Base-by-base conservation (phyloP, 2,329 filamentous ascomycete species). In the Claviceps sp. region DNA sequence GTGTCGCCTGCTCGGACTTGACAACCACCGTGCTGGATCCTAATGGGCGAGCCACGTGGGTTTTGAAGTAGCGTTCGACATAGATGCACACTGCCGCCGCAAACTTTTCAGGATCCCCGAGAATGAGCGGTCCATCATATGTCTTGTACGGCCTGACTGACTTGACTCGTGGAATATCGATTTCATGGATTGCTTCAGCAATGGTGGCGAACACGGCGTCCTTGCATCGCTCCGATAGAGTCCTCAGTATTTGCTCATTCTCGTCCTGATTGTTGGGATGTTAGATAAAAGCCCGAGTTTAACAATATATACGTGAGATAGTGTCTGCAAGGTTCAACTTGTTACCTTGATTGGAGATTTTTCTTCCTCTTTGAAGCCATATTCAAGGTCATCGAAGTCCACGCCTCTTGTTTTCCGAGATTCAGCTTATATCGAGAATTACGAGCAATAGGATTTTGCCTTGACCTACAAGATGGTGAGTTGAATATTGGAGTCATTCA, bases 371-470 rank as follows among this genome's bases (percentile, higher is more conserved):
- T 95, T 95, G 64, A 88, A 87, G 43, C 90, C 90, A 62, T 85
- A 95, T 2, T 95, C 89, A 1, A 80, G 65, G 64, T 96, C 89
- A 63, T 98, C 89, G 66, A 98, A 97, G 65, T 98, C 93, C 17
- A 95, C 80, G 14, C 93, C 93, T 51, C 85, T 90, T 43, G 5
- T 43, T 43, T 22, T 14, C 5, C 19, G 2, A 22, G 42, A 30
- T 30, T 52, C 46, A 52, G 53, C 30, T 43, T 14, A 38, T 8
- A 7, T 7, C 8, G 30, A 14, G 34, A 37, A 1, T 13, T 2
- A 17, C 8, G n/a, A 4, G 11, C 11, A 16, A 40, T n/a, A 5
- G 11, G 8, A 13, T 8, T 37, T 14, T 30, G 44, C 17, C 16
- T 11, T 19, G 4, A 76, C 85, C 67, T 67, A 89, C 84, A 97